Conservation (phyloP, 148 eudicot genomes). For the Gaultheria prostrata region DNA sequence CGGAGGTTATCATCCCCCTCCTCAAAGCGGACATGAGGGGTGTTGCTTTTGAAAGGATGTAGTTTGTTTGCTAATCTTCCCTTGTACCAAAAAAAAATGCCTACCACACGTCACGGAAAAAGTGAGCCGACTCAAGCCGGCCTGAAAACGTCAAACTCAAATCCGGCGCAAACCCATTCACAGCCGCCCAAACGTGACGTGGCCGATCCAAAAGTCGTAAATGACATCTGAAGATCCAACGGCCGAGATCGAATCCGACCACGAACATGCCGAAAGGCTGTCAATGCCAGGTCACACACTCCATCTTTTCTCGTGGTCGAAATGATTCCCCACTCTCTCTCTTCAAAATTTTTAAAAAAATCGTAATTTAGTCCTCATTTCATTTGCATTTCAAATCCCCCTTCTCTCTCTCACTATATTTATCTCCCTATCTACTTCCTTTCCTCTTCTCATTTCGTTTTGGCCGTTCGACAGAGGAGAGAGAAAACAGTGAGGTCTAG, state of each 20-base stretch:
- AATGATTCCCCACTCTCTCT: conserved; percentile 17
- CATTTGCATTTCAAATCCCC: conserved; percentile 19
- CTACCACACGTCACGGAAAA: too few species aligned
- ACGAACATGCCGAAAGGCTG: conserved; percentile 20
- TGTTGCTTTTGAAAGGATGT: too few species aligned
- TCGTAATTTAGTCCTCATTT: conserved; percentile 13
- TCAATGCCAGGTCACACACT: conserved; percentile 24
- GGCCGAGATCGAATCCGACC: conserved; percentile 9
- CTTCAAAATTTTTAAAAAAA: neutral
- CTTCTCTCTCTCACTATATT: neutral
- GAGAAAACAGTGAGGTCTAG: neutral
- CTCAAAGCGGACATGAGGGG: too few species aligned
- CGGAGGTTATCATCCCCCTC: too few species aligned
- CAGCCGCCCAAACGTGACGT: neutral
- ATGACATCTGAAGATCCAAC: conserved; percentile 7
- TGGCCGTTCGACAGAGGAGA: neutral
- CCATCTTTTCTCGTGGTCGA: conserved; percentile 32
- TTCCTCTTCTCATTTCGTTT: neutral
- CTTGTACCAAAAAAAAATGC: too few species aligned
- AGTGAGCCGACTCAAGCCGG: neutral
- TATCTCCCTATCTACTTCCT: neutral
- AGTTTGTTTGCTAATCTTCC: too few species aligned
- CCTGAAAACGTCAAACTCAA: neutral
- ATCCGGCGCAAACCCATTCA: neutral
- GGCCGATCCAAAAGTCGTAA: neutral